Evolutionary conservation across 2,329 filamentous ascomycete genomes (phyloP).

Genomic region (Sporothrix protearum): DNA sequence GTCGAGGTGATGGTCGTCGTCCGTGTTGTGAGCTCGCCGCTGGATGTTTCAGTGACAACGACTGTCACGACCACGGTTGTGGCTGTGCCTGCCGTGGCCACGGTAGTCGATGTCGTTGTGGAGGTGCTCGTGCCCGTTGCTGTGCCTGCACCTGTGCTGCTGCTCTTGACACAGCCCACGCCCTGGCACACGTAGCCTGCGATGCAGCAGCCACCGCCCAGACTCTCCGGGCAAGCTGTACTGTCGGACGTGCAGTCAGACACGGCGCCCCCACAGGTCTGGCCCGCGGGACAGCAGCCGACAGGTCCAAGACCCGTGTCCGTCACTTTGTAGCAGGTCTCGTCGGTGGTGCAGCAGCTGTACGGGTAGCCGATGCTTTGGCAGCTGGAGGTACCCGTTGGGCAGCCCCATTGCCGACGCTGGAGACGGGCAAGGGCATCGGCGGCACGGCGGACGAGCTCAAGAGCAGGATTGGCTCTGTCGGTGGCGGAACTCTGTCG

Average conservation of each 20-base stretch:
- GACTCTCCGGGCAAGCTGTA: slow-evolving; percentile 58
- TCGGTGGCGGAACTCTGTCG: slow-evolving; percentile 25
- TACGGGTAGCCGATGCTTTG: slow-evolving; percentile 61
- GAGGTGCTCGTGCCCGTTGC: slow-evolving; percentile 32
- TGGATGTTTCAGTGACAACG: slow-evolving; percentile 39
- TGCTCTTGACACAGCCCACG: slow-evolving; percentile 57
- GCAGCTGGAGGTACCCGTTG: slow-evolving; percentile 63
- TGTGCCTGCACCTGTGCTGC: slow-evolving; percentile 14
- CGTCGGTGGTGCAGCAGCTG: slow-evolving; percentile 67
- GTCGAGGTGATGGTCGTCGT: slow-evolving; percentile 41
- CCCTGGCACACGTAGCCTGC: slow-evolving; percentile 66
- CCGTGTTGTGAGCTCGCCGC: slow-evolving; percentile 31
- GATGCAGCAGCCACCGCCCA: slow-evolving; percentile 74
- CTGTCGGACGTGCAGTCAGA: slow-evolving; percentile 60
- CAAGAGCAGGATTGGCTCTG: slow-evolving; percentile 25
- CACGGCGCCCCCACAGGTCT: slow-evolving; percentile 60
- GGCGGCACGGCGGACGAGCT: slow-evolving; percentile 44
- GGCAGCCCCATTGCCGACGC: slow-evolving; percentile 62
- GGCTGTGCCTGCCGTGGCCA: slow-evolving; percentile 36
- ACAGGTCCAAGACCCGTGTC: slow-evolving; percentile 64
- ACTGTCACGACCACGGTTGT: slow-evolving; percentile 43
- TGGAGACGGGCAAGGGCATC: slow-evolving; percentile 49
- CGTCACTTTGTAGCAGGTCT: slow-evolving; percentile 62
- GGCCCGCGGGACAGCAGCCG: slow-evolving; percentile 69
- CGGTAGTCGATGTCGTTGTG: slow-evolving; percentile 41